phyloP scores from a whole-genome alignment of 352 stramenopile species.

The Pythium guiyangense region DNA sequence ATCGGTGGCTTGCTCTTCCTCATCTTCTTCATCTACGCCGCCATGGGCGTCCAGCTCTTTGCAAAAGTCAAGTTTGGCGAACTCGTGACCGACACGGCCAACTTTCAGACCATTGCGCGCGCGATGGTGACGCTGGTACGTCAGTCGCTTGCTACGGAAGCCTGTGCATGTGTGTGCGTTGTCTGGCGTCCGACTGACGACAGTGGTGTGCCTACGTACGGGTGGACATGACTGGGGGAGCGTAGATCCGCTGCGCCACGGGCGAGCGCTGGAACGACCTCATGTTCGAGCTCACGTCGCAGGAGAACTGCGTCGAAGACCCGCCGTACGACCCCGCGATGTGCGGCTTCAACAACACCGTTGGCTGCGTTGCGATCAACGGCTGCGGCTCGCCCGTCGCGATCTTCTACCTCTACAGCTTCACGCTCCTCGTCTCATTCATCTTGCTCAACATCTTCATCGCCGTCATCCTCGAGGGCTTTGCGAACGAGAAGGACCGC shows the following conservation, averaged over 20 bases:
- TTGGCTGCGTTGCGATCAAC: constrained; percentile 46
- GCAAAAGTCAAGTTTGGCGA: constrained; percentile 72
- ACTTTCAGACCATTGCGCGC: constrained; percentile 84
- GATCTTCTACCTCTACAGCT: constrained; percentile 81
- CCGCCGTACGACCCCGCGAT: constrained; percentile 42
- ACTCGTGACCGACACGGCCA: constrained; percentile 63
- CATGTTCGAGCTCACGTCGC: constrained; percentile 82
- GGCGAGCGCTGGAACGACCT: constrained; percentile 91
- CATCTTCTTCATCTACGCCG: constrained; percentile 91
- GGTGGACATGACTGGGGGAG: constrained; percentile 5
- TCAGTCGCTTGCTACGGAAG: not conserved
- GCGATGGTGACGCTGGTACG: constrained; percentile 62
- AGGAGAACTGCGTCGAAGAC: constrained; percentile 39
- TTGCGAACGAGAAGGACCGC: constrained; percentile 74
- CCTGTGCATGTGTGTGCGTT: not conserved
- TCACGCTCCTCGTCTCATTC: constrained; percentile 87
- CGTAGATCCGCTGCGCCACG: constrained; percentile 86
- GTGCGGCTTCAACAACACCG: constrained; percentile 50
- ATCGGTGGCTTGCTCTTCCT: constrained; percentile 86
- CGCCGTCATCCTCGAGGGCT: constrained; percentile 88
- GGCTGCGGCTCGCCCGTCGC: constrained; percentile 69
- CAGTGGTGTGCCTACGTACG: not conserved
- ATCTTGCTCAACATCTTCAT: constrained; percentile 92
- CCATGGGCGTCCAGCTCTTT: constrained; percentile 89
- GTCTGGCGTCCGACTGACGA: constrained; percentile 9